phyloP scores from a whole-genome alignment of 2,329 filamentous ascomycete species.

The Rugonectria rugulosa region DNA sequence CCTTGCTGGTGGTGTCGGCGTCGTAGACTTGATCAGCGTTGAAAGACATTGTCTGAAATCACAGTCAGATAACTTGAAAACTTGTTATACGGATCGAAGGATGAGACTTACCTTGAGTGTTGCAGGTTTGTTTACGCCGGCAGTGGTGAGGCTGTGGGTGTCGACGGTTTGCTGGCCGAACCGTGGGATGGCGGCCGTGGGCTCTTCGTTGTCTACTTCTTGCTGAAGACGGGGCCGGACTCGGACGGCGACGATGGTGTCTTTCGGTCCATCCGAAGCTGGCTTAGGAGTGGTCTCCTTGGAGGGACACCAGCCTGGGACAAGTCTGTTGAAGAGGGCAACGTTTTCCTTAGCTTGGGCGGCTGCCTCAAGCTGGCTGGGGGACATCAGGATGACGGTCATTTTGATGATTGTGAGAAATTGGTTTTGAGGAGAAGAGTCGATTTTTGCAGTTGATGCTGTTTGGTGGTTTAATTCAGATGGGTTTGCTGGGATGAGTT shows the following conservation, averaged over 20 bases:
- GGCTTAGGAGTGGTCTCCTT: conserved; percentile 10
- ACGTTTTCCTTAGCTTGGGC: conserved; percentile 38
- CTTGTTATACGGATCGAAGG: not conserved
- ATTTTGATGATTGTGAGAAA: not conserved
- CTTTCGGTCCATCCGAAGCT: conserved; percentile 16
- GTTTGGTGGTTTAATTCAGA: too few relatives aligned
- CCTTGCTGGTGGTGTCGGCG: conserved; percentile 44
- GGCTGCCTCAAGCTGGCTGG: conserved; percentile 32
- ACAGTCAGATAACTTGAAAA: not conserved
- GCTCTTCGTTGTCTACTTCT: conserved; percentile 42
- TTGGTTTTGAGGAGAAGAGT: too few relatives aligned
- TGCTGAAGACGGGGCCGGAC: conserved; percentile 48
- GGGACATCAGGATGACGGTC: not conserved
- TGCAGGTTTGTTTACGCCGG: conserved; percentile 40
- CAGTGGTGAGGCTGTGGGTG: conserved; percentile 48
- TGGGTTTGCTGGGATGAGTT: too few relatives aligned
- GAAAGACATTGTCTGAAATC: conserved; percentile 43
- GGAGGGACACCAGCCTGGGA: conserved; percentile 36
- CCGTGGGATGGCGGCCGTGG: conserved; percentile 39
- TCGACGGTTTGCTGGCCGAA: conserved; percentile 37
- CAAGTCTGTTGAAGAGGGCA: conserved; percentile 39
- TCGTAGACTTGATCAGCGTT: conserved; percentile 48
- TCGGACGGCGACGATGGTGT: conserved; percentile 48
- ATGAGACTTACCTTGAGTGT: conserved; percentile 38
- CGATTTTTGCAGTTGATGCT: too few relatives aligned